Conservation (phyloP, 306 rosid species). For the Castanospermum australe region DNA sequence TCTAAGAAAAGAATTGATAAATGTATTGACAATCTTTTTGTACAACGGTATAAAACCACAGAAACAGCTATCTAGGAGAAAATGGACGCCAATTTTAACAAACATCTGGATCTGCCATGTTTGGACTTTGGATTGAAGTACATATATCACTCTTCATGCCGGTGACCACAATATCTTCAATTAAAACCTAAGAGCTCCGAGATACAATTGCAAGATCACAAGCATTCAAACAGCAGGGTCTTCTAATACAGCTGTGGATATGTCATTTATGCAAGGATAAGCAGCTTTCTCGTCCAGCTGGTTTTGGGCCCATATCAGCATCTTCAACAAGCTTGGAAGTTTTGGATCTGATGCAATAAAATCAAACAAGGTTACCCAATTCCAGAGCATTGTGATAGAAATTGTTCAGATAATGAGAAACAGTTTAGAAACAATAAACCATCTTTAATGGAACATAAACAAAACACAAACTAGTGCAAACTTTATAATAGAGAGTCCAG, state of each 20-base stretch:
- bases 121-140: constrained; percentile 31
- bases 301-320: constrained; percentile 92
- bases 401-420: not conserved
- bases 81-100: constrained; percentile 26
- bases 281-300: constrained; percentile 92
- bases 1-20: constrained; percentile 24
- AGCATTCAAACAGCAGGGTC: constrained; percentile 64
- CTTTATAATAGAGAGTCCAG: not conserved
- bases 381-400: not conserved
- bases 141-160: constrained; percentile 35
- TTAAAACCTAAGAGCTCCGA: constrained; percentile 34
- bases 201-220: constrained; percentile 11
- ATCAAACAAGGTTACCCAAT: not conserved
- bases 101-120: too few relatives aligned
- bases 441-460: not conserved
- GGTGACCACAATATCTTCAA: constrained; percentile 30
- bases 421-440: constrained; percentile 9
- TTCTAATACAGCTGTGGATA: constrained; percentile 72
- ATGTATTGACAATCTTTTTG: constrained; percentile 49
- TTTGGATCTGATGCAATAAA: constrained; percentile 66
- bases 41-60: constrained; percentile 42
- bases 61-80: constrained; percentile 29
- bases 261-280: constrained; percentile 82
- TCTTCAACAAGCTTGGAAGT: constrained; percentile 95
- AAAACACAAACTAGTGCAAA: constrained; percentile 5